phyloP scores from a whole-genome alignment of 208 protist species.

The Porcisia deanei region DNA sequence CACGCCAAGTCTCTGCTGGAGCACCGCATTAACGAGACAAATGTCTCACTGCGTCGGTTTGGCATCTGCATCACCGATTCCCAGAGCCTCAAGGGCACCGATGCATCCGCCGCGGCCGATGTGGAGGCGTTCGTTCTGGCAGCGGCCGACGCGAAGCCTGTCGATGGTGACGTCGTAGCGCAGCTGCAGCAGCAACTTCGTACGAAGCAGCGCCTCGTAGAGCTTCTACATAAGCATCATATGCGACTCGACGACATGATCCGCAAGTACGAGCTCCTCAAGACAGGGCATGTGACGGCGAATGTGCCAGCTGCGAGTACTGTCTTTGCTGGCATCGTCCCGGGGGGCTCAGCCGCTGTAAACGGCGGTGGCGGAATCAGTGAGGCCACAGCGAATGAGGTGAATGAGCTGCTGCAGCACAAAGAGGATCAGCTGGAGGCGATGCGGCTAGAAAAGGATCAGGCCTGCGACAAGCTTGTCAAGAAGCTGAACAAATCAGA shows the following conservation, averaged over 20 bases:
- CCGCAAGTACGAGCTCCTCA: conserved; percentile 87
- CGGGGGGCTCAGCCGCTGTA: not conserved
- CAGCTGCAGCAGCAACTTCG: conserved; percentile 89
- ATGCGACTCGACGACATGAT: conserved; percentile 81
- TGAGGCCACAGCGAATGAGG: conserved; percentile 63
- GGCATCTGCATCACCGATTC: conserved; percentile 76
- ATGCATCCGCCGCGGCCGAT: conserved; percentile 29
- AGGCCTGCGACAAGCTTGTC: conserved; percentile 88
- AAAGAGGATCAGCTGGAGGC: conserved; percentile 89
- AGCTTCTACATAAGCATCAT: conserved; percentile 89
- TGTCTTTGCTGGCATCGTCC: not conserved
- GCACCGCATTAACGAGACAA: conserved; percentile 73
- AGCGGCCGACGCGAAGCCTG: conserved; percentile 58
- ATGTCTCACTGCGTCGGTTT: conserved; percentile 81
- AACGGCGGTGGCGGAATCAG: conserved; percentile 34
- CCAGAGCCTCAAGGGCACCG: conserved; percentile 29
- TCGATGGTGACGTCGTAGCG: conserved; percentile 76
- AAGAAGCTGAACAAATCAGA: conserved; percentile 91
- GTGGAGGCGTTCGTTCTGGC: conserved; percentile 66
- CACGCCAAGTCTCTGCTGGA: conserved; percentile 56
- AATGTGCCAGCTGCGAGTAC: conserved; percentile 19
- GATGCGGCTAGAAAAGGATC: conserved; percentile 72
- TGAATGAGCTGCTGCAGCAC: conserved; percentile 76
- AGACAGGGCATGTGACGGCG: conserved; percentile 74
- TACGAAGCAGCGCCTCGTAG: conserved; percentile 81